phyloP scores from a whole-genome alignment of 2,329 filamentous ascomycete species.

The Calonectria henricotiae region DNA sequence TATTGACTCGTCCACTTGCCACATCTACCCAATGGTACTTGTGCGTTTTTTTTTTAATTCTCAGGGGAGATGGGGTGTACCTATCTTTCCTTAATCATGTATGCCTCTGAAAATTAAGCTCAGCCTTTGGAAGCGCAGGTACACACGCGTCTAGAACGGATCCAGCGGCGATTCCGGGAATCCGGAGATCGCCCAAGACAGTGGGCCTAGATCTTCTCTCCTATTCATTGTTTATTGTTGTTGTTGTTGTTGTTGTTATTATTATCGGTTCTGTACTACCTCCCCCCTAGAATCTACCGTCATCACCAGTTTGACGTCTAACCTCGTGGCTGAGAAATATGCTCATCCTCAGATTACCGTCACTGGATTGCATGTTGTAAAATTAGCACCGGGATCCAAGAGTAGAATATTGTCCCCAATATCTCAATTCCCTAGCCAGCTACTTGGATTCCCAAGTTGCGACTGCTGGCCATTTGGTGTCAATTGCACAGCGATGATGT shows the following conservation, averaged over 20 bases:
- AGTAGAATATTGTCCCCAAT: neutral
- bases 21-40: neutral
- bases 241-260: neutral
- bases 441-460: neutral
- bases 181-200: neutral
- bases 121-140: neutral
- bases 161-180: neutral
- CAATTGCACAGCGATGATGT: slow-evolving; percentile 1
- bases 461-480: neutral
- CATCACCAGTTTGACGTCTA: neutral
- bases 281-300: neutral
- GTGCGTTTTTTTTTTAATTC: neutral
- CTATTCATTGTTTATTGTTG: neutral
- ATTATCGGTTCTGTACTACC: neutral
- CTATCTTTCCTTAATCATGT: neutral
- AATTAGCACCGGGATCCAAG: neutral
- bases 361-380: neutral
- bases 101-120: neutral
- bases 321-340: neutral
- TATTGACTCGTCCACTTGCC: too few species aligned
- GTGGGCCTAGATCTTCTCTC: neutral
- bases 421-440: too few species aligned
- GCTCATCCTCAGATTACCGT: neutral
- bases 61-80: neutral
- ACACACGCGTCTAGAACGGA: neutral